Conservation (phyloP, 306 rosid species). For the Glycine tomentella region DNA sequence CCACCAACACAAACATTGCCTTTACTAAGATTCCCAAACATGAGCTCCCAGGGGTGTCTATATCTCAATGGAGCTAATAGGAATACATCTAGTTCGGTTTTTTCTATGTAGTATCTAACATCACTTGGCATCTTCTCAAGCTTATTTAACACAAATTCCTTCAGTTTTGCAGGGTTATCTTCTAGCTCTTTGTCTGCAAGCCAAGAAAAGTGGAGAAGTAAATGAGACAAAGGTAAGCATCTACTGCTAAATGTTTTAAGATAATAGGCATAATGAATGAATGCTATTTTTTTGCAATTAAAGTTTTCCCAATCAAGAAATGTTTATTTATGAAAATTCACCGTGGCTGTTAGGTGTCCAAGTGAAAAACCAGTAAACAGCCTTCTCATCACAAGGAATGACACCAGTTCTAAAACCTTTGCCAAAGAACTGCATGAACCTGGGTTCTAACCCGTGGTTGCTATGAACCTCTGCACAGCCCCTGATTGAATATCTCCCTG, state of each 20-base stretch:
- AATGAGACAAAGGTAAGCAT: too few relatives aligned
- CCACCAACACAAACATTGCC: too few relatives aligned
- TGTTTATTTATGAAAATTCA: constrained; percentile 16
- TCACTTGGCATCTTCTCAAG: constrained; percentile 58
- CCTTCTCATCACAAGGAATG: constrained; percentile 57
- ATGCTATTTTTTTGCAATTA: too few relatives aligned
- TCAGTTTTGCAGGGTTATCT: constrained; percentile 52
- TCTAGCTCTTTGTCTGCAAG: constrained; percentile 55
- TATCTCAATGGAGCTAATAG: constrained; percentile 52
- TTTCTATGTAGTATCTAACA: constrained; percentile 51
- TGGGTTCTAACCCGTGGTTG: constrained; percentile 43
- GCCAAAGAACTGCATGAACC: too few relatives aligned
- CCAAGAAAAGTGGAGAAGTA: not conserved
- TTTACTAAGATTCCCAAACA: too few relatives aligned
- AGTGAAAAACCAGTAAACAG: constrained; percentile 67
- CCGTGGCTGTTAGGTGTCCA: constrained; percentile 71
- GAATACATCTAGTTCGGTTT: constrained; percentile 50
- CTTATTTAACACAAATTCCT: constrained; percentile 59
- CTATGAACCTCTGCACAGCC: not conserved
- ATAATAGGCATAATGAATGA: too few relatives aligned
- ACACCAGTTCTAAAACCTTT: too few relatives aligned
- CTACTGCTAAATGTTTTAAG: too few relatives aligned
- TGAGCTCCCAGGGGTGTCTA: too few relatives aligned
- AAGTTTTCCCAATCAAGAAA: too few relatives aligned
- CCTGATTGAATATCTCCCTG: constrained; percentile 64